These are phyloP conservation scores for Agrocybe praecox DNA, from an alignment of 768 basidiomycete genomes.

Conservation along the genomic window DNA sequence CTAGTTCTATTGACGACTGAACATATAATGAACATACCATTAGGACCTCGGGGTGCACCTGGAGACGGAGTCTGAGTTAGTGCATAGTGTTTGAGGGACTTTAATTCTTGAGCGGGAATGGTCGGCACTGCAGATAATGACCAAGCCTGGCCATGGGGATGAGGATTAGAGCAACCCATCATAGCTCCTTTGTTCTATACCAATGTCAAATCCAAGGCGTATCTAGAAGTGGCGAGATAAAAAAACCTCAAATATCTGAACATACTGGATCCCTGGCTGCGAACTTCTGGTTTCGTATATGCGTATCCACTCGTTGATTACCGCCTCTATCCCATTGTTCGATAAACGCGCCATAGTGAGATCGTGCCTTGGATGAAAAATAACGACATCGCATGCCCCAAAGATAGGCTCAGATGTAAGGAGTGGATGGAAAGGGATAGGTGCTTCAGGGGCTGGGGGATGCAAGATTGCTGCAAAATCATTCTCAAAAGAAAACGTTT, in stretches of 20 bases:
- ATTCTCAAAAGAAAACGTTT: slow-evolving; percentile 75
- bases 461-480: slow-evolving; percentile 84
- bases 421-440: slow-evolving; percentile 58
- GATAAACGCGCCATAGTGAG: slow-evolving; percentile 75
- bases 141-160: slow-evolving; percentile 93
- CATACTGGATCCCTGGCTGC: slow-evolving; percentile 72
- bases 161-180: slow-evolving; percentile 96
- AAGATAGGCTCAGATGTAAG: slow-evolving; percentile 67
- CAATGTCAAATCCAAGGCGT: slow-evolving; percentile 2
- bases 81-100: slow-evolving; percentile 54
- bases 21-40: slow-evolving; percentile 28
- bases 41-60: slow-evolving; percentile 56
- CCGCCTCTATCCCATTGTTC: slow-evolving; percentile 54
- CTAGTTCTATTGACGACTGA: neutral
- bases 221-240: neutral
- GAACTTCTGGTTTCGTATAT: slow-evolving; percentile 62
- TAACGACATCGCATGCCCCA: slow-evolving; percentile 86
- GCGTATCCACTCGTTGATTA: slow-evolving; percentile 75
- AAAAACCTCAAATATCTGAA: slow-evolving; percentile 88
- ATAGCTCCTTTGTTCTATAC: slow-evolving; percentile 85
- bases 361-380: slow-evolving; percentile 87
- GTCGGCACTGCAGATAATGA: slow-evolving; percentile 74
- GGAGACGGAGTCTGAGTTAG: slow-evolving; percentile 31
- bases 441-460: slow-evolving; percentile 55
- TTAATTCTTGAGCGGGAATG: slow-evolving; percentile 67